Conservation (phyloP, 1,139 yeast genomes). For the Taphrina flavorubra region DNA sequence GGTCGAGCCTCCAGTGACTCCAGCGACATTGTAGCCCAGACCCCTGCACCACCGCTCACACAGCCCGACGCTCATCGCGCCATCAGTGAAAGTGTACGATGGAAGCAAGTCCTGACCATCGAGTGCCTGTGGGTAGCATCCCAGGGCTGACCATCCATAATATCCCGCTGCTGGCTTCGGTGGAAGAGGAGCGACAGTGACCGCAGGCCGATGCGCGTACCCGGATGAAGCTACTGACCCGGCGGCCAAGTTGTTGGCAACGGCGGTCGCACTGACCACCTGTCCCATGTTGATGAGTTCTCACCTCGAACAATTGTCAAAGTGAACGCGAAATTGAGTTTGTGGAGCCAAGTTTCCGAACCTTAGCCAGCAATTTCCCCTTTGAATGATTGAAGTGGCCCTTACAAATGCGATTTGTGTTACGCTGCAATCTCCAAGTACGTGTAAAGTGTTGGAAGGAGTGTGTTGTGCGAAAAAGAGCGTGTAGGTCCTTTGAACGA, state of each 20-base stretch:
- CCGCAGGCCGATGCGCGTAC: too few species aligned
- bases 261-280: slow-evolving; percentile 1
- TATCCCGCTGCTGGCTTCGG: background rate
- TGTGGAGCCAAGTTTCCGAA: background rate
- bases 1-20: slow-evolving; percentile 6
- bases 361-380: slow-evolving; percentile 8
- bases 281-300: background rate
- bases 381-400: background rate
- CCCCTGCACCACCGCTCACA: slow-evolving; percentile 13
- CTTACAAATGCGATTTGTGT: slow-evolving; percentile 2
- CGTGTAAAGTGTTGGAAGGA: background rate
- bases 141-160: background rate
- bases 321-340: background rate
- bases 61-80: slow-evolving; percentile 1
- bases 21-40: slow-evolving; percentile 6
- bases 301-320: background rate
- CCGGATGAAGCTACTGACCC: too few species aligned
- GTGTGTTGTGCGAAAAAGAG: background rate
- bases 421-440: background rate
- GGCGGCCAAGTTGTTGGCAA: background rate
- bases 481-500: background rate
- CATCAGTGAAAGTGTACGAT: background rate
- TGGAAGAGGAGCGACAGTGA: too few species aligned
- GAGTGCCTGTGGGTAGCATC: slow-evolving; percentile 4
- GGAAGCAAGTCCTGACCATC: background rate